These are phyloP conservation scores for Termitomyces bulborhizus DNA, from an alignment of 768 basidiomycete species.

Conservation along the genomic window DNA sequence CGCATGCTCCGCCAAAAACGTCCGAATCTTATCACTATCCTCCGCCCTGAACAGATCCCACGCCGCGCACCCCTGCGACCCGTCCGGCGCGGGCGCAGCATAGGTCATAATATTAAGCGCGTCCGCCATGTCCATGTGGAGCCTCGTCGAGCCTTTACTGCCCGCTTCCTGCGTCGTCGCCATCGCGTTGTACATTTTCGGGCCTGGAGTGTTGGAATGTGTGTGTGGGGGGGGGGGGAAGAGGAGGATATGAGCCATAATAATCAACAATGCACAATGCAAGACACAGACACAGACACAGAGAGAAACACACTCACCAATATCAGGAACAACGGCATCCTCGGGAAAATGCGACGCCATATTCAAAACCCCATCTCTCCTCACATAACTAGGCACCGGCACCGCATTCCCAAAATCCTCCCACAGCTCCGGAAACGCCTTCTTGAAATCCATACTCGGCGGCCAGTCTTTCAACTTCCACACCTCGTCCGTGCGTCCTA, in stretches of 20 bases:
- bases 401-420: conserved; percentile 80
- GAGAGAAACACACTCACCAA: conserved; percentile 40
- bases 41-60: conserved; percentile 89
- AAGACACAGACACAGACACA: too few relatives aligned
- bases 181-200: conserved; percentile 94
- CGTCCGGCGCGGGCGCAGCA: conserved; percentile 49
- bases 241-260: too few relatives aligned
- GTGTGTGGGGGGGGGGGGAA: not conserved
- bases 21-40: conserved; percentile 73
- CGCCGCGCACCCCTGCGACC: conserved; percentile 72
- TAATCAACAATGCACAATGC: too few relatives aligned
- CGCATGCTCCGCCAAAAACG: conserved; percentile 51
- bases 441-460: conserved; percentile 76
- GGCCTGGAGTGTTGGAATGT: conserved; percentile 39
- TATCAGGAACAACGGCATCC: conserved; percentile 73
- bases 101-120: conserved; percentile 90
- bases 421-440: conserved; percentile 77
- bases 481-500: not conserved
- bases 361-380: conserved; percentile 85
- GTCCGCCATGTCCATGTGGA: conserved; percentile 95
- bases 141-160: conserved; percentile 77
- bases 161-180: conserved; percentile 59
- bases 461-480: conserved; percentile 76
- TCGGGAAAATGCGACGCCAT: conserved; percentile 85
- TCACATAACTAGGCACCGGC: conserved; percentile 86